Evolutionary conservation across 768 basidiomycete genomes (phyloP), one percentile per base, ranked within the genome.

Genomic region (Solioccasus polychromus): DNA sequence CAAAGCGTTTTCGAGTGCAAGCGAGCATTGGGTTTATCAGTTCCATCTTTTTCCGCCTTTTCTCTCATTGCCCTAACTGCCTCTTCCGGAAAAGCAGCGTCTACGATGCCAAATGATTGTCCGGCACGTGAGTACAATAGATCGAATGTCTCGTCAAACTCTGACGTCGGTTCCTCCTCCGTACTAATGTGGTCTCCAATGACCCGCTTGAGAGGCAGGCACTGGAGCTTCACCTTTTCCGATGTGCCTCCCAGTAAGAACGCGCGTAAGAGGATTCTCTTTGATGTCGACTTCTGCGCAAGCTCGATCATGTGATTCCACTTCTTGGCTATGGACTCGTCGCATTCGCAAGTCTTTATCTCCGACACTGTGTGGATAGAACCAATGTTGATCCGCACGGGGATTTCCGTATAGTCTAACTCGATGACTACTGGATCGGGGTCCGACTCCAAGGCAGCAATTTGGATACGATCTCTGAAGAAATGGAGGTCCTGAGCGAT

Each of bases 251-350:
- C 54, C 6, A 62, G 62, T 10, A 63, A 49, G 38, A 66, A 53
- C 19, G 64, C 57, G 31, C 62, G 62, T 18, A 66, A 46, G 25
- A 66, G 57, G 19, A 66, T 23, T 14, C 44, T 50, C 18, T 47
- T 61, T 18, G 47, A 44, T 9, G 47, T 19, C 37, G 62, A 51
- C 31, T 51, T 59, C 19, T 51, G 56, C 29, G 59, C 64, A 4
- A 66, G 45, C 17, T 66, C 62, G 29, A 64, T 19, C 59, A 64
- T 53, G 20, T 57, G 41, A 7, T 51, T 20, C 62, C 62, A 64
- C 23, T 62, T 66, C 44, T 53, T 52, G 17, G 38, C 25, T 35
- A 64, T 38, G 26, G 45, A 22, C 8, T 9, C 17, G 31, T 66
- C 59, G 31, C 64, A 62, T 12, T 42, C 32, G 40, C 62, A 66